Evolutionary conservation across 495 filamentous ascomycete species (phyloP), one percentile per base, ranked within the genome.

Genomic region (Aspergillus asperescens): DNA sequence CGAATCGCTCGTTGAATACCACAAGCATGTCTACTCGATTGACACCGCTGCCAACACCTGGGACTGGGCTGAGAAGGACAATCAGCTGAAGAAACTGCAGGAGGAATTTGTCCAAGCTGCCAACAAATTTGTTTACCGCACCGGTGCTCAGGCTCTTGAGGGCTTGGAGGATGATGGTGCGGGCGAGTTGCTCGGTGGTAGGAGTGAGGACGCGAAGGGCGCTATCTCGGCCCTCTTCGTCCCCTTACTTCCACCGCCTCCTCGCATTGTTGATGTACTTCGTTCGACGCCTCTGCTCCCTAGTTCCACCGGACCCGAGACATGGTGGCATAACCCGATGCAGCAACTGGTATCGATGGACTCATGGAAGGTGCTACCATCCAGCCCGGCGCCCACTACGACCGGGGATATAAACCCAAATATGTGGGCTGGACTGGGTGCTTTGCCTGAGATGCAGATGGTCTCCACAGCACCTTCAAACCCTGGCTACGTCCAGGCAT

Each of bases 61-160:
- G 81, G 85, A 88, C 71, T 99, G 93, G 93, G 84, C 91, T 28
- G 93, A 96, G 73, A 99, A 99, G 77, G 90, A 95, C 58, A 75
- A 81, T 56, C 92, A 97, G 66, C 75, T 95, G 73, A 96, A 96
- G 85, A 96, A 95, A 74, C 74, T 99, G 48, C 94, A 97, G 66
- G 93, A 96, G 50, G 89, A 96, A 59, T 97, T 99, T 65, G 82
- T 96, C 51, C 93, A 99, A 73, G 88, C 91, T 39, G 86, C 90
- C 74, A 99, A 99, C 80, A 90, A 86, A 73, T 99, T 93, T 66
- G 91, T 99, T 61, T 99, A 89, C 74, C 83, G 90, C 59, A 90
- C 93, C 24, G 82, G 88, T 58, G 90, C 86, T 54, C 84, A 87
- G 57, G 93, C 92, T 31, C 77, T 99, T 50, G 93, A 99, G 71